A percentile compares a stretch with the other conserved stretches of the same genome.
Conservation (phyloP, 257 asterid species). For the Pogostemon cablin region DNA sequence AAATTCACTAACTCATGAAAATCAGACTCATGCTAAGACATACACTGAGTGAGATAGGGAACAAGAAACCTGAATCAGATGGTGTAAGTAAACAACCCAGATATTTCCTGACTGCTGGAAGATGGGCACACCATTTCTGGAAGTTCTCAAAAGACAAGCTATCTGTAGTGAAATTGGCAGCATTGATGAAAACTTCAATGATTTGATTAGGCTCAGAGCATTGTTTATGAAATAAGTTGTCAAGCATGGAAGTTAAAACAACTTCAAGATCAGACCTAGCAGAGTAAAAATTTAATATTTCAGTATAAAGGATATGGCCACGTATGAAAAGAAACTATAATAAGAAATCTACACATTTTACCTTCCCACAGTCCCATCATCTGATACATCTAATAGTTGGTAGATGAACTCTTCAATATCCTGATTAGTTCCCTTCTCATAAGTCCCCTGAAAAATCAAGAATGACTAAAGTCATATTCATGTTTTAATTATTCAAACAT, state of each 20-base stretch:
- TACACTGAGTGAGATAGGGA: background rate
- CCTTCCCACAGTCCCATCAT: conserved; percentile 76
- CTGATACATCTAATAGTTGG: conserved; percentile 72
- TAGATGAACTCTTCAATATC: conserved; percentile 91
- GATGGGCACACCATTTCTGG: conserved; percentile 73
- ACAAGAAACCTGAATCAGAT: conserved; percentile 65
- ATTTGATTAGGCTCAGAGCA: conserved; percentile 52
- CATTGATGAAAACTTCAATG: conserved; percentile 56
- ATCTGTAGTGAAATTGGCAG: conserved; percentile 51
- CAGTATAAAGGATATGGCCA: background rate
- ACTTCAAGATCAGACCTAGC: conserved; percentile 82
- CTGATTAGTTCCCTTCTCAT: conserved; percentile 85
- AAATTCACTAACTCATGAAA: background rate
- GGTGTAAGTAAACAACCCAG: conserved; percentile 71
- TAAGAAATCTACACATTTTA: conserved; percentile 33
- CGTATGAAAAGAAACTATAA: conserved; percentile 13
- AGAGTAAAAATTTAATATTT: conserved; percentile 23
- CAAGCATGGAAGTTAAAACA: conserved; percentile 64
- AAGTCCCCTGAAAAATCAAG: conserved; percentile 64
- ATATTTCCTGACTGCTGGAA: conserved; percentile 83
- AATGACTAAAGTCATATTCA: conserved; percentile 22
- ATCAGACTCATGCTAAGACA: background rate
- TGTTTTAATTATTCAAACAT: background rate
- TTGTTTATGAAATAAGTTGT: conserved; percentile 50
- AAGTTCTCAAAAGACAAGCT: conserved; percentile 74